These are phyloP conservation scores for Cornus suecica DNA, from an alignment of 148 eudicot species.

Conservation along the genomic window DNA sequence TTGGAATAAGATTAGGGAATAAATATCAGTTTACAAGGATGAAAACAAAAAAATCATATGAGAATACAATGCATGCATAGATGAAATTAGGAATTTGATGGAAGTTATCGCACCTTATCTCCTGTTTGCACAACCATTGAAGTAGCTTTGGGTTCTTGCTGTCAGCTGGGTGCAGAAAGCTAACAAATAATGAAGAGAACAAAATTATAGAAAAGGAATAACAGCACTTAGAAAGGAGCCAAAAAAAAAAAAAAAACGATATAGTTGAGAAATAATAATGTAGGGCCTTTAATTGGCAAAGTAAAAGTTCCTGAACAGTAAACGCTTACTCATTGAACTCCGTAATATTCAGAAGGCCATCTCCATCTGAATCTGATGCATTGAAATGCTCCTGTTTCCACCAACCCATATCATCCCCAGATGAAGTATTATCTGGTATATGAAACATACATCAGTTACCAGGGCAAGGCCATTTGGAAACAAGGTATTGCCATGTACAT, in stretches of 20 bases:
- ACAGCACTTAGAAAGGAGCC: not conserved
- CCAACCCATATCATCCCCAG: slow-evolving; percentile 98
- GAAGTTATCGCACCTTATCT: slow-evolving; percentile 54
- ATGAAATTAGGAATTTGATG: not conserved
- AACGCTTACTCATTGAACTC: slow-evolving; percentile 94
- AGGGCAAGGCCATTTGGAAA: slow-evolving; percentile 8
- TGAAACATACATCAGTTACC: slow-evolving; percentile 16
- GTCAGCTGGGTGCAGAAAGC: slow-evolving; percentile 94
- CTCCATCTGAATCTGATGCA: slow-evolving; percentile 89
- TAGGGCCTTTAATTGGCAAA: not conserved
- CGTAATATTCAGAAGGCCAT: slow-evolving; percentile 77
- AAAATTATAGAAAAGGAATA: not conserved
- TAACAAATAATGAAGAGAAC: slow-evolving; percentile 29
- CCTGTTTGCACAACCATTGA: slow-evolving; percentile 93
- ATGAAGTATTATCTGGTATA: slow-evolving; percentile 56
- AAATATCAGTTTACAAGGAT: not conserved
- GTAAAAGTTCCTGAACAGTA: slow-evolving; percentile 5
- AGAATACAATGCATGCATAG: not conserved
- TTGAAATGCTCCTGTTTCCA: slow-evolving; percentile 98
- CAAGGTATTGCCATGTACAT: not conserved
- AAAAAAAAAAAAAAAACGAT: not conserved
- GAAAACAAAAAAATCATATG: not conserved
- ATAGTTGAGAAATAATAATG: not conserved
- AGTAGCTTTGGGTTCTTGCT: slow-evolving; percentile 72
- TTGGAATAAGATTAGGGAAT: not conserved